Evolutionary conservation across 2,329 filamentous ascomycete genomes (phyloP), one percentile per base, ranked within the genome.

Genomic region (Tolypocladium sp.): DNA sequence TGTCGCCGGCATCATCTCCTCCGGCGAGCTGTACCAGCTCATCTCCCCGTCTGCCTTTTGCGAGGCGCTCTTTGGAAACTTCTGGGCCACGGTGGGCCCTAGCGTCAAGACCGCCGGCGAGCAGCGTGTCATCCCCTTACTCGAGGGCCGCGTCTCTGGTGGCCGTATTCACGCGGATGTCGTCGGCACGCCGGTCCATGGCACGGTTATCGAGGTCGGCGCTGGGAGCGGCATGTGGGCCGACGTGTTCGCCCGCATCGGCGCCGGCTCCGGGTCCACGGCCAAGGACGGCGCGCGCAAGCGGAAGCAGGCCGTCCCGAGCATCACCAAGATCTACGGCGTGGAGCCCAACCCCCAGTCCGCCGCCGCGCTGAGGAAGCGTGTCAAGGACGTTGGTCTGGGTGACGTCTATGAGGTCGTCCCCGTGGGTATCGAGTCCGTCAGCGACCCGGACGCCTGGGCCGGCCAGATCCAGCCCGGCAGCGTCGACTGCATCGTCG

Each of bases 141-240:
- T 87, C 2, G 75, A 82, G 59, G 82, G 82, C 15, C 75, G 77
- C 37, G 73, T 78, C 5, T 59, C 59, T 13, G 63, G 64, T 17
- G 82, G 80, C 7, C 60, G 53, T 7, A 65, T 76, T 42, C 61
- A 74, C 6, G 68, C 71, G 0, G 69, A 69, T 17, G 66, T 64
- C 44, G 70, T 68, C 25, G 66, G 69, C 58, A 66, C 71, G 59
- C 76, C 76, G 3, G 71, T 84, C 10, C 65, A 67, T 0, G 83
- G 85, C 3, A 73, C 79, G 2, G 79, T 86, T 6, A 69, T 88
- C 51, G 86, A 89, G 70, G 77, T 88, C 58, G 86, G 86, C 3
- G 79, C 86, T 1, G 86, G 83, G 3, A 77, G 72, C 2, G 86
- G 85, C 3, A 76, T 84, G 69, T 88, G 84, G 84, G 78, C 83